Base-by-base conservation (phyloP, 2,329 filamentous ascomycete genomes). In the Grosmannia clavigera region DNA sequence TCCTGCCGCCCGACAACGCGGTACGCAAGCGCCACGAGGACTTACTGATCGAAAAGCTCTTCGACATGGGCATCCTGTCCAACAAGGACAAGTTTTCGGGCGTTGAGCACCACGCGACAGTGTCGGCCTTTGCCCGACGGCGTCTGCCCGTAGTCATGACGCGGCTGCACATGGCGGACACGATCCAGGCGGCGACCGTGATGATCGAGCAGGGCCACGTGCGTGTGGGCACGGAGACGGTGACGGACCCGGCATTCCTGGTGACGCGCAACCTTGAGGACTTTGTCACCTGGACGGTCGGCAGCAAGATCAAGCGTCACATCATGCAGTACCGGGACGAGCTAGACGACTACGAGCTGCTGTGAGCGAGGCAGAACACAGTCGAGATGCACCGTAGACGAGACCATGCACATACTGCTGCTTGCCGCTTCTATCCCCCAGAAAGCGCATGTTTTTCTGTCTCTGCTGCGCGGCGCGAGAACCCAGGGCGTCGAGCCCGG, bases 181-280 rank as follows among this genome's bases (percentile, higher is more conserved):
- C 85, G 58, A 85, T 97, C 48, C 86, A 88, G 70, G 87, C 90
- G 40, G 88, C 88, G 48, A 88, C 84, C 9, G 91, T 89, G 67
- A 87, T 96, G 73, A 88, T 97, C 61, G 92, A 97, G 77, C 90
- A 96, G 70, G 92, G 92, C 7, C 92, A 96, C 71, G 91, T 97
- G 3, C 80, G 92, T 55, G 90, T 96, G 1, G 92, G 92, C 14
- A 92, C 90, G 0, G 90, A 96, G 69, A 88, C 92, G 1, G 82
- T 96, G 31, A 95, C 89, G 2, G 92, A 97, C 70, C 85, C 91
- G 33, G 92, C 91, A 0, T 96, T 91, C 68, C 74, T 96, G 58
- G 90, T 97, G 9, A 94, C 90, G 46, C 80, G 92, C 65, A 88
- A 84, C 63, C 90, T 95, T 81, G 92, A 97, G 75, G 92, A 97